Evolutionary conservation across 2,329 filamentous ascomycete genomes (phyloP), one percentile per base, ranked within the genome.

Genomic region (Neofusicoccum cordaticola): DNA sequence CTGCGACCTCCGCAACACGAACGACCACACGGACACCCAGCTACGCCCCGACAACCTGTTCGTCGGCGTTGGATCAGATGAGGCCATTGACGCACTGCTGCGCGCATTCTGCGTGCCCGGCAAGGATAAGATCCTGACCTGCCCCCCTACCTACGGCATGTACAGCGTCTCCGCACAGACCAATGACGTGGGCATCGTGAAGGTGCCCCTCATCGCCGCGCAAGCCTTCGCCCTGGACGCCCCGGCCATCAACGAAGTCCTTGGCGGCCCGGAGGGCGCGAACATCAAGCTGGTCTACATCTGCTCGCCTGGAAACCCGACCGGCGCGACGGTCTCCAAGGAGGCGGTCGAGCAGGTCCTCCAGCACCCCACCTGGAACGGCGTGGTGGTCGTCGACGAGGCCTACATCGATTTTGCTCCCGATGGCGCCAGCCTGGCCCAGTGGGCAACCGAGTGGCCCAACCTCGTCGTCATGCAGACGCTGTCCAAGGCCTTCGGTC

Each of bases 381-480:
- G 95, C 62, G 83, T 99, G 22, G 90, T 99, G 2, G 88, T 97
- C 3, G 82, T 98, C 31, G 95, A 99, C 77, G 95, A 99, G 80
- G 95, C 95, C 17, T 99, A 99, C 79, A 88, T 99, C 71, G 95
- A 99, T 79, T 99, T 98, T 74, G 90, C 93, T 6, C 87, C 88
- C 5, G 88, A 90, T 53, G 88, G 86, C 31, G 84, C 91, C 47
- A 96, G 91, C 69, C 84, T 98, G 31, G 94, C 95, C 31, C 91
- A 96, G 78, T 96, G 92, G 90, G 93, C 96, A 1, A 83, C 86
- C 41, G 93, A 97, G 73, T 96, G 91, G 87, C 93, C 94, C 58
- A 99, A 99, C 77, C 83, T 99, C 31, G 93, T 97, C 17, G 93
- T 99, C 65, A 92, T 98, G 91, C 95, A 99, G 82, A 99, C 95